These are phyloP conservation scores for Starmerella vaccinii DNA, from an alignment of 805 yeast species.

Conservation along the genomic window DNA sequence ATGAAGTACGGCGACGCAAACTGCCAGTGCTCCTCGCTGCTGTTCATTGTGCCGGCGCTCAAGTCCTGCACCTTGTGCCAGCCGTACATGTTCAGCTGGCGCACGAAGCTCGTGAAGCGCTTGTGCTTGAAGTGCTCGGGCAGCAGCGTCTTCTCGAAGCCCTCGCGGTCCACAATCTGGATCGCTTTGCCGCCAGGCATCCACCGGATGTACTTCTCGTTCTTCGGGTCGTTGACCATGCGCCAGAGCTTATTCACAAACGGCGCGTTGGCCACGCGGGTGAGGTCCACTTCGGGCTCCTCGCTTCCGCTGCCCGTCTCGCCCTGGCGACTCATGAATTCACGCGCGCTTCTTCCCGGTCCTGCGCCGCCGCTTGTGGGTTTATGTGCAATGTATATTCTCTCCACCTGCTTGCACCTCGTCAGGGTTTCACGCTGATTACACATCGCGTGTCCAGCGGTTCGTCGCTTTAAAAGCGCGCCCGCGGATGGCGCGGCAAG, in stretches of 20 bases:
- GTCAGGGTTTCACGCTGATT: slow-evolving; percentile 1
- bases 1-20: slow-evolving; percentile 75
- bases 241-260: slow-evolving; percentile 91
- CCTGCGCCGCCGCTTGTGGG: neutral
- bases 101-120: slow-evolving; percentile 88
- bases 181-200: slow-evolving; percentile 74
- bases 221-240: slow-evolving; percentile 78
- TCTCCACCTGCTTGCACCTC: neutral
- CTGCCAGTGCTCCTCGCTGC: slow-evolving; percentile 73
- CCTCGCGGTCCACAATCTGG: slow-evolving; percentile 72
- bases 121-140: slow-evolving; percentile 93
- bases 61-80: slow-evolving; percentile 98
- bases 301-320: slow-evolving; percentile 4
- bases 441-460: neutral
- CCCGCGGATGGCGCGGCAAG: too few relatives aligned
- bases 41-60: slow-evolving; percentile 46
- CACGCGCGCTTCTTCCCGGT: neutral
- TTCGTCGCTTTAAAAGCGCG: too few relatives aligned
- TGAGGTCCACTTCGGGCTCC: slow-evolving; percentile 11
- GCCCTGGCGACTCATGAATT: slow-evolving; percentile 30
- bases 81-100: slow-evolving; percentile 96
- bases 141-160: slow-evolving; percentile 68
- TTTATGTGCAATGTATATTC: neutral
- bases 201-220: slow-evolving; percentile 71
- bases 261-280: slow-evolving; percentile 43